Base-by-base conservation (phyloP, 352 stramenopile species). In the Globisporangium middletonii region DNA sequence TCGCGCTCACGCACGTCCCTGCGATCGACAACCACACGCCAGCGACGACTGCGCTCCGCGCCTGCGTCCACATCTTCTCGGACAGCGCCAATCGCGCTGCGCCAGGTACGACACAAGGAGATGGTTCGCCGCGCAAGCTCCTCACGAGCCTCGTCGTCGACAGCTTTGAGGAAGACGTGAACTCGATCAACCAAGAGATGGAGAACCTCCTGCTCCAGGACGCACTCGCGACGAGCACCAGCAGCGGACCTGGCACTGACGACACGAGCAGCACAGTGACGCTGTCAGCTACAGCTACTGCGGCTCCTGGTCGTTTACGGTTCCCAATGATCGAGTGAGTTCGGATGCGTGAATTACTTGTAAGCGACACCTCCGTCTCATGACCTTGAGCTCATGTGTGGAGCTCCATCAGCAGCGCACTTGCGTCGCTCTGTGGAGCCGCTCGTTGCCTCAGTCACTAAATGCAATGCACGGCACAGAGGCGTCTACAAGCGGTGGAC, bases 181-280 rank as follows among this genome's bases (percentile, higher is more conserved):
- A 64, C 51, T 64, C 51, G 59, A 64, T 64, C 51, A 64, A 59
- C 27, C 45, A 51, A 23, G 37, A 38, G 18, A 59, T 64, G 59
- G 59, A 64, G 45, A 55, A 64, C 23, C 4, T 64, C 18, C 16
- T 59, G 26, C 13, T 64, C 11, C 35, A 55, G 4, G 46, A 64
- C 16, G 49, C 44, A 15, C 57, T 44, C 27, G 50, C 50, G 33
- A n/a, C 30, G 33, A 38, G 7, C 33, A 38, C 4, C 18, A 26
- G 6, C 3, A 33, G 11, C 47, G 12, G 4, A 2, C 11, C 11
- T 4, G 28, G 3, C 37, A 27, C 13, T 8, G 26, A 28, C 7
- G 38, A 37, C 41, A 2, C 23, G 43, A 28, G 51, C 37, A 33
- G 26, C 38, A 16, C 43, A 8, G 16, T 48, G 18, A 5, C 12